Evolutionary conservation across 306 rosid genomes (phyloP).

Genomic region (Casuarina glauca): DNA sequence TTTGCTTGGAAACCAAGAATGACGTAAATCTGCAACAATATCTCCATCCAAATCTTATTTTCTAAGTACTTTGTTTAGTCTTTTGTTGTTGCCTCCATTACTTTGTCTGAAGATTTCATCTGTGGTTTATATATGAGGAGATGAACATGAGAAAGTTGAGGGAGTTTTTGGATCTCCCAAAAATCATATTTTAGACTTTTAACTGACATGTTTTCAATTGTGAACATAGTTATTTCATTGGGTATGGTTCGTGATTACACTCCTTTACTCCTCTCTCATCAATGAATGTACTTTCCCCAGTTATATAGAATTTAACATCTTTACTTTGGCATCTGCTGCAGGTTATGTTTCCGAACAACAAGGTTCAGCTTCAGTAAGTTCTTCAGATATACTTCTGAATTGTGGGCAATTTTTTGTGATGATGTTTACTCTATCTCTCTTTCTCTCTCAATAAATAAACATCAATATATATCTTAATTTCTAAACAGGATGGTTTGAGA

Average conservation of each 20-base stretch:
- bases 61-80: too few relatives aligned
- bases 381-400: slow-evolving; percentile 21
- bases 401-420: slow-evolving; percentile 10
- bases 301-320: slow-evolving; percentile 1
- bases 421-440: slow-evolving; percentile 14
- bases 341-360: slow-evolving; percentile 70
- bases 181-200: background rate
- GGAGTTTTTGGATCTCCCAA: background rate
- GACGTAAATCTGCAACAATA: too few relatives aligned
- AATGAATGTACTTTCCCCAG: background rate
- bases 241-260: background rate
- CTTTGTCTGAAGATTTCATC: too few relatives aligned
- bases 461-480: background rate
- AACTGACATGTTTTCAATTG: too few relatives aligned
- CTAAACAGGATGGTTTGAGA: slow-evolving; percentile 42
- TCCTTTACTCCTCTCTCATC: slow-evolving; percentile 2
- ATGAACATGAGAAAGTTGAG: too few relatives aligned
- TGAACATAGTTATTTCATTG: background rate
- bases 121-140: too few relatives aligned
- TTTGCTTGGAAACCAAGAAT: too few relatives aligned
- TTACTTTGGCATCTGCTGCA: slow-evolving; percentile 36
- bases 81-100: too few relatives aligned
- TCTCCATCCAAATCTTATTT: too few relatives aligned
- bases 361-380: slow-evolving; percentile 65
- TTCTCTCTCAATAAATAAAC: background rate